phyloP scores from a whole-genome alignment of 768 basidiomycete species.

The Panaeolus papilionaceus region DNA sequence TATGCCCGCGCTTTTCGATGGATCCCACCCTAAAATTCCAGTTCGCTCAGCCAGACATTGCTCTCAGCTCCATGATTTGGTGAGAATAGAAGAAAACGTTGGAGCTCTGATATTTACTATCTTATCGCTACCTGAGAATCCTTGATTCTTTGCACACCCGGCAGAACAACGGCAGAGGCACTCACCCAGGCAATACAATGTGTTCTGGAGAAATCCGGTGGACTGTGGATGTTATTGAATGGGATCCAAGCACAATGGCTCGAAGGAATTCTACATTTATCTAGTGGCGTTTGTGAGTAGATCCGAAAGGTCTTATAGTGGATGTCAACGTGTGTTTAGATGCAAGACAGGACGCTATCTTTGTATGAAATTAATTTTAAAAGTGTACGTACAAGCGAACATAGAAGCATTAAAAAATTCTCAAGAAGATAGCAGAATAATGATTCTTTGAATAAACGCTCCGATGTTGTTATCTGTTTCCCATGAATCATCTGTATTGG shows the following conservation, averaged over 20 bases:
- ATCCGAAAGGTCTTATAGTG: background rate
- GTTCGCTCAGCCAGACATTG: background rate
- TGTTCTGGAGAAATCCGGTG: background rate
- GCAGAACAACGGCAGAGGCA: background rate
- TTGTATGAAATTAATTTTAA: slow-evolving; percentile 1
- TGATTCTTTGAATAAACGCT: slow-evolving; percentile 6
- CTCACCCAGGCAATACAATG: background rate
- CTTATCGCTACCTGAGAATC: background rate
- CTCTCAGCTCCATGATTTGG: background rate
- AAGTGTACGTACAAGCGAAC: background rate
- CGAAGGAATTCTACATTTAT: background rate
- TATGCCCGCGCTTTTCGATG: background rate
- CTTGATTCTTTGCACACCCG: background rate
- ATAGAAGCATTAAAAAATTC: background rate
- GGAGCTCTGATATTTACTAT: background rate
- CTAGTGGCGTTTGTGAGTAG: background rate
- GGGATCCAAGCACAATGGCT: background rate
- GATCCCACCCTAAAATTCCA: background rate
- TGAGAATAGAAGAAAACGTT: background rate
- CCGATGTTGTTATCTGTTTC: slow-evolving; percentile 12
- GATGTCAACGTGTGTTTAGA: background rate
- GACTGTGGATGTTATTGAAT: background rate
- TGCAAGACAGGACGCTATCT: background rate
- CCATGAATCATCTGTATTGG: background rate
- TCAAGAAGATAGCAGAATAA: slow-evolving; percentile 8